phyloP scores from a whole-genome alignment of 805 yeast genomes.

The Lachancea thermotolerans region DNA sequence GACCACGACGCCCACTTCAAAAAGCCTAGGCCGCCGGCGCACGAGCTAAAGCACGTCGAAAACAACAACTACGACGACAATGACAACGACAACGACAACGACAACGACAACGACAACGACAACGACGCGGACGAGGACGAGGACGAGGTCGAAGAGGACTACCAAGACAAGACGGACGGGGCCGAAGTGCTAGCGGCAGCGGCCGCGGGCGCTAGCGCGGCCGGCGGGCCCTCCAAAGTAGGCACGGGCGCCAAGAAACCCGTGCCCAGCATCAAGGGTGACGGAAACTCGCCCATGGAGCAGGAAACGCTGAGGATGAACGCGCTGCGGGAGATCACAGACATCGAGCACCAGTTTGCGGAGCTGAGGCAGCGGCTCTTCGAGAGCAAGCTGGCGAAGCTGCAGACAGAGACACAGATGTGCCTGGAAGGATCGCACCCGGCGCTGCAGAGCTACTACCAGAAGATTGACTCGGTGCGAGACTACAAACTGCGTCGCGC shows the following conservation, averaged over 20 bases:
- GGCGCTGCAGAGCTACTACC: constrained; percentile 66
- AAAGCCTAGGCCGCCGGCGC: constrained; percentile 6
- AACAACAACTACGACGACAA: constrained; percentile 1
- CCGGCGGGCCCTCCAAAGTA: not conserved
- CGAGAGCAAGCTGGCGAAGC: constrained; percentile 69
- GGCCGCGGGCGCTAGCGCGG: too few relatives aligned
- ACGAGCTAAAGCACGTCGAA: constrained; percentile 6
- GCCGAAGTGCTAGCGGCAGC: not conserved
- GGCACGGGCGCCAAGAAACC: not conserved
- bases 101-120: constrained; percentile 10
- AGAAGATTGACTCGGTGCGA: constrained; percentile 64
- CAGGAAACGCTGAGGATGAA: constrained; percentile 23
- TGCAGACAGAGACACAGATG: constrained; percentile 78
- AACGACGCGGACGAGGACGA: constrained; percentile 8
- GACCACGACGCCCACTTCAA: constrained; percentile 3
- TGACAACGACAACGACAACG: constrained; percentile 8
- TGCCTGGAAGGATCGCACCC: constrained; percentile 91
- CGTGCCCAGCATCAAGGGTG: not conserved
- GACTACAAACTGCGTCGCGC: constrained; percentile 58
- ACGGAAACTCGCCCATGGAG: constrained; percentile 19
- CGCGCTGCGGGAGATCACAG: constrained; percentile 56
- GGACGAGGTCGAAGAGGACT: constrained; percentile 8
- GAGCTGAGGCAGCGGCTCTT: constrained; percentile 74
- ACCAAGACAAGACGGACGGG: constrained; percentile 7
- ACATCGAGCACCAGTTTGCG: constrained; percentile 83